These are phyloP conservation scores for Magnolia officinalis DNA, from an alignment of 164 flowering plant species.

Conservation along the genomic window DNA sequence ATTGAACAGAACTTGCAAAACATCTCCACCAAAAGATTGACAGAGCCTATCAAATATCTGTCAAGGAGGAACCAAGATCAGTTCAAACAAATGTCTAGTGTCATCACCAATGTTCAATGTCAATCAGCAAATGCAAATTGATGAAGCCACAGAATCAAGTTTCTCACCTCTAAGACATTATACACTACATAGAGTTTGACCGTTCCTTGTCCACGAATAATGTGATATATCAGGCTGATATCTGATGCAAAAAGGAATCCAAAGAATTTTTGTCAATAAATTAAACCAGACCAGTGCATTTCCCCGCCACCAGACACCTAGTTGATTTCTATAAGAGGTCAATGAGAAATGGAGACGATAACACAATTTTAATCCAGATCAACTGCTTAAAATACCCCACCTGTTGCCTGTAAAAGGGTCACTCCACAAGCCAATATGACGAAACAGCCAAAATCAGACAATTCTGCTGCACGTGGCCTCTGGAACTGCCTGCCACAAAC, in stretches of 20 bases:
- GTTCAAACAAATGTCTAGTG: background rate
- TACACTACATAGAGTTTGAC: constrained; percentile 95
- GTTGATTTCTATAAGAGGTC: background rate
- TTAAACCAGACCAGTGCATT: background rate
- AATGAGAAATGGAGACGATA: background rate
- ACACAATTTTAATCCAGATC: background rate
- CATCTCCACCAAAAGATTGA: constrained; percentile 90
- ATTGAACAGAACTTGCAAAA: constrained; percentile 72
- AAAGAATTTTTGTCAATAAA: constrained; percentile 1
- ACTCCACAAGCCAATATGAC: constrained; percentile 68
- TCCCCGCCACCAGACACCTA: background rate
- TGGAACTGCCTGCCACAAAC: constrained; percentile 84
- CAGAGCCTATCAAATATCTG: constrained; percentile 97
- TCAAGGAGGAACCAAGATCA: constrained; percentile 10
- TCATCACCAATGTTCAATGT: background rate
- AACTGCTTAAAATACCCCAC: constrained; percentile 26
- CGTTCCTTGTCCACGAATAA: constrained; percentile 98
- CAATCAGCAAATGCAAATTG: background rate
- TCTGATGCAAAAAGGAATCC: constrained; percentile 41
- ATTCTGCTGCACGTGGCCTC: constrained; percentile 74
- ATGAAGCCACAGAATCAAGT: background rate
- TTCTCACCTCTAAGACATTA: constrained; percentile 91
- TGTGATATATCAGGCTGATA: constrained; percentile 97
- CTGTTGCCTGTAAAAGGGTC: constrained; percentile 62
- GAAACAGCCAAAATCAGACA: constrained; percentile 87